Percentiles rank a stretch among this genome's conserved stretches.
Conservation (phyloP, 139 green algal genomes). For the Coccomyxa sp. region DNA sequence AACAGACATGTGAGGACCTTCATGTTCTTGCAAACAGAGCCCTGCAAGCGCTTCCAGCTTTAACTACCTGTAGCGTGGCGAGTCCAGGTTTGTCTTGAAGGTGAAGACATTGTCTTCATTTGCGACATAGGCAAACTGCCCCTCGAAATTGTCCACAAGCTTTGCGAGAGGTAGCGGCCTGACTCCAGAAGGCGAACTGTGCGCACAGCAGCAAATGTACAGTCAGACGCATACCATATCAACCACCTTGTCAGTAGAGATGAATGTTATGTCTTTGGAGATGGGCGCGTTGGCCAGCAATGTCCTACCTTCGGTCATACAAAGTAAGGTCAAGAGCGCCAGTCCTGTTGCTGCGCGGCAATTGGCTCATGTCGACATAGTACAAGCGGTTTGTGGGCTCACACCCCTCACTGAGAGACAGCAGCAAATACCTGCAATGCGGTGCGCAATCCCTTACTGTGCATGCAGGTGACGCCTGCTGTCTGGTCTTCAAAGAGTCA, state of each 20-base stretch:
- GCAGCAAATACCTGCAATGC: slow-evolving; percentile 71
- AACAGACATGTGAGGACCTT: neutral
- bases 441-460: too few relatives aligned
- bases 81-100: slow-evolving; percentile 80
- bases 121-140: slow-evolving; percentile 66
- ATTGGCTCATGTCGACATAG: slow-evolving; percentile 50
- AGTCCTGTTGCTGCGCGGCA: slow-evolving; percentile 21
- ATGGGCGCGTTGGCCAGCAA: too few relatives aligned
- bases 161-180: slow-evolving; percentile 40
- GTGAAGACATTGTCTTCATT: slow-evolving; percentile 75
- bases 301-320: slow-evolving; percentile 44
- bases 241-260: too few relatives aligned
- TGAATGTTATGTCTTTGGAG: too few relatives aligned
- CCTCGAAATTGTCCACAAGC: slow-evolving; percentile 85
- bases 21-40: neutral
- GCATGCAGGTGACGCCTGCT: too few relatives aligned
- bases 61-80: slow-evolving; percentile 68
- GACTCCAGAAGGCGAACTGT: neutral
- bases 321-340: slow-evolving; percentile 44
- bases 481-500: too few relatives aligned
- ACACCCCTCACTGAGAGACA: slow-evolving; percentile 71
- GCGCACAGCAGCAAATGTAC: neutral
- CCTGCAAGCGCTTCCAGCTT: neutral
- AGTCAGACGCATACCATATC: too few relatives aligned
- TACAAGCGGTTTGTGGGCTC: slow-evolving; percentile 77